These are phyloP conservation scores for Solanum hybrid DNA, from an alignment of 305 asterid species.

Conservation along the genomic window DNA sequence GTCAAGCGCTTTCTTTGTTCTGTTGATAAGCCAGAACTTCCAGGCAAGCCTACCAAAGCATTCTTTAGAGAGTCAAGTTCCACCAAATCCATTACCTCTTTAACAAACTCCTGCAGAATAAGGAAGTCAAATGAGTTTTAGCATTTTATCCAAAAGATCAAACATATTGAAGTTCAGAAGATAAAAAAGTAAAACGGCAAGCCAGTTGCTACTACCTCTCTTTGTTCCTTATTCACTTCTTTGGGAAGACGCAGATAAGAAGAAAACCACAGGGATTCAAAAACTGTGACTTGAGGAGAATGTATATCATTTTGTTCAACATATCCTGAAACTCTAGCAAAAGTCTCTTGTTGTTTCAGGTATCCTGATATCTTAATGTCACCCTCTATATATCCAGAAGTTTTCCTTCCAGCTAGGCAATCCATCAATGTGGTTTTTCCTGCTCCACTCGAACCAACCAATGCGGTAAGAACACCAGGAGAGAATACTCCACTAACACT, in stretches of 20 bases:
- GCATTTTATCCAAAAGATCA: background rate
- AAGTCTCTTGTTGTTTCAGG: constrained; percentile 61
- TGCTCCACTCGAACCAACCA: constrained; percentile 90
- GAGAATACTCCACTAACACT: constrained; percentile 74
- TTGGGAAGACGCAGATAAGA: constrained; percentile 70
- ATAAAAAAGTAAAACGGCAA: background rate
- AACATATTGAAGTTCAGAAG: background rate
- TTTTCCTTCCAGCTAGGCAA: constrained; percentile 91
- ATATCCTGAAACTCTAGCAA: constrained; percentile 84
- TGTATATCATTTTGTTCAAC: constrained; percentile 88
- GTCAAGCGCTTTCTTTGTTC: constrained; percentile 91
- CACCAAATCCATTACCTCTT: constrained; percentile 78
- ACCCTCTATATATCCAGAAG: constrained; percentile 81
- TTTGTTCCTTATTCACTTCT: constrained; percentile 50
- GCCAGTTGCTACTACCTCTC: constrained; percentile 32
- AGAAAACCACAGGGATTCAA: constrained; percentile 78
- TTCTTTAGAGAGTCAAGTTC: constrained; percentile 67
- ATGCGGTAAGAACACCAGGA: constrained; percentile 82
- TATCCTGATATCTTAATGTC: constrained; percentile 72
- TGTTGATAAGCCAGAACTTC: constrained; percentile 76
- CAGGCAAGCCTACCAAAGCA: constrained; percentile 88
- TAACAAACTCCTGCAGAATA: constrained; percentile 72
- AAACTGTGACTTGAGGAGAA: constrained; percentile 82
- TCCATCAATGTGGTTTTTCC: constrained; percentile 96
- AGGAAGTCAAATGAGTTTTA: background rate